These are phyloP conservation scores for Colletotrichum cuscutae DNA, from an alignment of 2,329 filamentous ascomycete genomes.

Conservation along the genomic window DNA sequence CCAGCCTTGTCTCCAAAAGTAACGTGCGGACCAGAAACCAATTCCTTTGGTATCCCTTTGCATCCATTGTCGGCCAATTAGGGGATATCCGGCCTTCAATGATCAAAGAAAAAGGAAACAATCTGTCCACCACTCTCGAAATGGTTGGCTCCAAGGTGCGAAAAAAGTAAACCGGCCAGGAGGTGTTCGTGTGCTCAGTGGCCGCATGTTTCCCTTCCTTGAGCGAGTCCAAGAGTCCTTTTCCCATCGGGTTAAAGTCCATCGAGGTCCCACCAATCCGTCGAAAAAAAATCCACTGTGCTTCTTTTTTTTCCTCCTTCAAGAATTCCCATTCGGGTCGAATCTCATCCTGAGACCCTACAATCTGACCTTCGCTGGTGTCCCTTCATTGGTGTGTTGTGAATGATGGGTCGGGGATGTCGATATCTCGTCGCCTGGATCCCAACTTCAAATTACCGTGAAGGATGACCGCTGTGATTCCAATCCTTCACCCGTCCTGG, in stretches of 20 bases:
- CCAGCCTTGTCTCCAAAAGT: slow-evolving; percentile 35
- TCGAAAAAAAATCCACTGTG: slow-evolving; percentile 14
- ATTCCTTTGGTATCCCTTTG: neutral
- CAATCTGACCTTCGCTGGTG: slow-evolving; percentile 25
- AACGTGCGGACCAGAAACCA: slow-evolving; percentile 10
- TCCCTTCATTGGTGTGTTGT: neutral
- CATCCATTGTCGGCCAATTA: slow-evolving; percentile 27
- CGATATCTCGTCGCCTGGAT: slow-evolving; percentile 25
- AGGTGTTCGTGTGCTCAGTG: slow-evolving; percentile 11
- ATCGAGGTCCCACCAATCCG: neutral
- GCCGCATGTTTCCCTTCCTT: slow-evolving; percentile 14
- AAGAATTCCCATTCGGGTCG: slow-evolving; percentile 18
- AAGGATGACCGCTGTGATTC: slow-evolving; percentile 4
- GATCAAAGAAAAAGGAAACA: neutral
- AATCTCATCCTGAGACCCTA: slow-evolving; percentile 21
- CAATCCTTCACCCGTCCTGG: slow-evolving; percentile 29
- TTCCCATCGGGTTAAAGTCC: neutral
- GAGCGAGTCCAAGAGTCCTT: neutral
- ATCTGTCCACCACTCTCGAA: slow-evolving; percentile 14
- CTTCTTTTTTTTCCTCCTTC: slow-evolving; percentile 23
- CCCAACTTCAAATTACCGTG: neutral
- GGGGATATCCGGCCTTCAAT: slow-evolving; percentile 33
- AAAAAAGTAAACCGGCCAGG: slow-evolving; percentile 5
- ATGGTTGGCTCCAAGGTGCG: neutral
- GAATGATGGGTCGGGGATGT: slow-evolving; percentile 21